Conservation (phyloP, 257 asterid species). For the Solanum ahanhuiri region DNA sequence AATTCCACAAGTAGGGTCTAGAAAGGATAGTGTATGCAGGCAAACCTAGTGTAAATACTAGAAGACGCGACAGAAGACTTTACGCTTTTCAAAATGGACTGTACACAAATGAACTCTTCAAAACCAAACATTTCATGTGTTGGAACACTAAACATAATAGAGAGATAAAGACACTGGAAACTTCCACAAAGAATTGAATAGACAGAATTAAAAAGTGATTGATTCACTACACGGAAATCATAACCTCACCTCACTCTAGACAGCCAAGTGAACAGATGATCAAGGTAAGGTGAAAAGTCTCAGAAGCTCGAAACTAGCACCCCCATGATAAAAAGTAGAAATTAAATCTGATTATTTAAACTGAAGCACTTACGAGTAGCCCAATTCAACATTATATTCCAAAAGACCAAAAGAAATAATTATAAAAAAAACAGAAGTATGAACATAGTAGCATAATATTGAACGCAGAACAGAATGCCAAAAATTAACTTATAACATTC, state of each 20-base stretch:
- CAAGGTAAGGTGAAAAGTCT: neutral
- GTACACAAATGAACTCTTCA: neutral
- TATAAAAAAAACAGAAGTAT: neutral
- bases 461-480: neutral
- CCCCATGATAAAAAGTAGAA: neutral
- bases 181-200: neutral
- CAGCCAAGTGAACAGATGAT: neutral
- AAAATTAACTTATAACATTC: neutral
- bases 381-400: neutral
- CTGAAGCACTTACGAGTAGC: neutral
- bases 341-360: neutral
- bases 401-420: neutral
- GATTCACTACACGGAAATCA: neutral
- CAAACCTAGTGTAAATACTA: neutral
- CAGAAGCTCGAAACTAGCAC: neutral
- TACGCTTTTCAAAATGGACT: neutral
- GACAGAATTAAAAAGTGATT: neutral
- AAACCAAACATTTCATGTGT: neutral
- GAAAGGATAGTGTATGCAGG: neutral
- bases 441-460: neutral
- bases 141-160: neutral
- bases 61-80: neutral
- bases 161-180: neutral
- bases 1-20: neutral
- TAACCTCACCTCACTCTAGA: neutral